Evolutionary conservation across 345 rosid species (phyloP), one percentile per base, ranked within the genome.

Genomic region (Eucalyptus sp.): DNA sequence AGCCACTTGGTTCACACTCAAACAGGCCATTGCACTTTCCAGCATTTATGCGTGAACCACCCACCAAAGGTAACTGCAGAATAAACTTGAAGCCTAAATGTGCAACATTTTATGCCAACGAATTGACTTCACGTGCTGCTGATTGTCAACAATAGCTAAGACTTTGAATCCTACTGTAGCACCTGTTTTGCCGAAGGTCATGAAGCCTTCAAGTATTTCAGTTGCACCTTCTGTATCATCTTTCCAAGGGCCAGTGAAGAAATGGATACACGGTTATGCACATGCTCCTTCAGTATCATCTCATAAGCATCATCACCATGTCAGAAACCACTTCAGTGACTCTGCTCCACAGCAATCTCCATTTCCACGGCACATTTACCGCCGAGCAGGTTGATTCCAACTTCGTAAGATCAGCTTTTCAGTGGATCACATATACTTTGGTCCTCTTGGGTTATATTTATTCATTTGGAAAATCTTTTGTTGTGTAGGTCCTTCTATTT

Each of bases 151-250:
- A 41, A 76, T 76, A 76, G 24, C 83, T 76, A 76, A n/a, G 83
- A 89, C 54, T 88, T 88, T 86, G 56, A 62, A 87, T 91, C 89
- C 37, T 83, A 44, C 89, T 89, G 91, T 86, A 94, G 97, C 71
- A 16, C 88, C 87, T 43, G 91, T 66, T 89, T 89, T 89, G 43
- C 92, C 91, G 13, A 88, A 87, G 79, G 66, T 88, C 51, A 41
- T 44, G 66, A 91, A 92, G 88, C 94, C 94, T 88, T 89, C 94
- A 31, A 94, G 95, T 89, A 95, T 94, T 80, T 89, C 95, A 14
- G 89, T 91, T 89, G 93, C 93, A 89, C 96, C 97, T 60, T 92
- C 94, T 15, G 48, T 68, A 49, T 37, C 93, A 52, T 91, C 92
- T 68, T 86, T 60, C 85, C 87, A 87, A 29, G 86, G 79, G 81